Percentiles rank a stretch among this genome's conserved stretches.
Evolutionary conservation across 2,329 filamentous ascomycete species (phyloP).

Genomic region (Chaetomium sp.): DNA sequence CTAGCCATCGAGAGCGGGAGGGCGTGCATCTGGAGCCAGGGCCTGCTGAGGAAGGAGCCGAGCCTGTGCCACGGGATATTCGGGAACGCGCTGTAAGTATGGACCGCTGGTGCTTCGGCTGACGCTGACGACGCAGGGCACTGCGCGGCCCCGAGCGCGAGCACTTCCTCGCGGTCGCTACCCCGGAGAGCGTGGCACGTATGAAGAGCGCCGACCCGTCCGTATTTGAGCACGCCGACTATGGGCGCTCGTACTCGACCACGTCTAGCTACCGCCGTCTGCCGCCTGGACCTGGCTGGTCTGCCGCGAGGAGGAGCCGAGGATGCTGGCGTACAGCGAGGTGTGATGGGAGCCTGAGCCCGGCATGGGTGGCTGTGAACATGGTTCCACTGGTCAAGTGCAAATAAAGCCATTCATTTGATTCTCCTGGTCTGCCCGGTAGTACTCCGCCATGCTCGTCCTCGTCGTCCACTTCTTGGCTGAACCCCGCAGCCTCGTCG

Average conservation of each 20-base stretch:
- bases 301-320: conserved; percentile 26
- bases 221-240: conserved; percentile 37
- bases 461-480: too few species aligned
- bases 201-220: conserved; percentile 30
- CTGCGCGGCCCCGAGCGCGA: conserved; percentile 40
- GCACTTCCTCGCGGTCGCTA: conserved; percentile 59
- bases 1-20: conserved; percentile 51
- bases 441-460: too few species aligned
- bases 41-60: conserved; percentile 61
- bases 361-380: too few species aligned
- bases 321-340: conserved; percentile 36
- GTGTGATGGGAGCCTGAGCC: too few species aligned
- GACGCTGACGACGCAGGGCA: too few species aligned
- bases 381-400: too few species aligned
- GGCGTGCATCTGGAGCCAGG: conserved; percentile 54
- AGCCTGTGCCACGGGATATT: conserved; percentile 62
- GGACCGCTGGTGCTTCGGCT: too few species aligned
- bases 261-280: conserved; percentile 35
- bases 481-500: too few species aligned
- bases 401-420: too few species aligned
- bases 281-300: conserved; percentile 38
- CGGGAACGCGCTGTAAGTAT: conserved; percentile 56
- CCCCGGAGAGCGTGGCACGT: conserved; percentile 55
- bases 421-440: too few species aligned
- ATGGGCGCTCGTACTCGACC: conserved; percentile 35